phyloP scores from a whole-genome alignment of 2,329 filamentous ascomycete species.

The Xylaria polymorpha region DNA sequence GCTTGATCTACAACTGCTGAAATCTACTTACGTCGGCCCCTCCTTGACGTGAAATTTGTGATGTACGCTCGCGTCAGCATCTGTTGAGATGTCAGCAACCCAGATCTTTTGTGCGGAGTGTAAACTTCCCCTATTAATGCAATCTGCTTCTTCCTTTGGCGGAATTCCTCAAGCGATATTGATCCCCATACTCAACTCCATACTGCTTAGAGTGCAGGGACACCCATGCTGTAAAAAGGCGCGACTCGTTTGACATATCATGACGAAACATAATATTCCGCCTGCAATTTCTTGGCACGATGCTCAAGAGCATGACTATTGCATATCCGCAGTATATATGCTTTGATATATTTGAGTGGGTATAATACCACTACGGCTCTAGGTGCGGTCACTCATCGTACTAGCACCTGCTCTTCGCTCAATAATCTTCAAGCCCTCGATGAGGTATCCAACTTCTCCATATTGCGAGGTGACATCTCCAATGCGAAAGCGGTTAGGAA shows the following conservation, averaged over 20 bases:
- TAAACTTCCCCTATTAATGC: neutral
- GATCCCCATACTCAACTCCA: neutral
- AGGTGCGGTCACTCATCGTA: too few relatives aligned
- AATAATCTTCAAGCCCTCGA: too few relatives aligned
- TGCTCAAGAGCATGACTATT: neutral
- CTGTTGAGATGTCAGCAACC: neutral
- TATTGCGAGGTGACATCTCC: too few relatives aligned
- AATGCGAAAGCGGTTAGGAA: too few relatives aligned
- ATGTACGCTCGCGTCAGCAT: neutral
- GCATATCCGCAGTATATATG: too few relatives aligned
- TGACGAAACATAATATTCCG: neutral
- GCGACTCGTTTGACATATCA: neutral
- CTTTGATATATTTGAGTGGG: too few relatives aligned
- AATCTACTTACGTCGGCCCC: neutral
- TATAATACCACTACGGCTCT: too few relatives aligned
- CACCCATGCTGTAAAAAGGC: neutral
- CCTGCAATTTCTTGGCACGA: neutral
- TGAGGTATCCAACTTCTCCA: too few relatives aligned
- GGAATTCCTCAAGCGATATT: neutral
- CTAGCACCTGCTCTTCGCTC: too few relatives aligned
- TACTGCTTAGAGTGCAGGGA: neutral
- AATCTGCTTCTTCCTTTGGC: neutral
- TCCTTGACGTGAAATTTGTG: neutral
- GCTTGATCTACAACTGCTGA: too few relatives aligned
- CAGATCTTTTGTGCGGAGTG: neutral